Evolutionary conservation across 2,329 filamentous ascomycete species (phyloP).

Genomic region (Cordyceps cateniannulata): DNA sequence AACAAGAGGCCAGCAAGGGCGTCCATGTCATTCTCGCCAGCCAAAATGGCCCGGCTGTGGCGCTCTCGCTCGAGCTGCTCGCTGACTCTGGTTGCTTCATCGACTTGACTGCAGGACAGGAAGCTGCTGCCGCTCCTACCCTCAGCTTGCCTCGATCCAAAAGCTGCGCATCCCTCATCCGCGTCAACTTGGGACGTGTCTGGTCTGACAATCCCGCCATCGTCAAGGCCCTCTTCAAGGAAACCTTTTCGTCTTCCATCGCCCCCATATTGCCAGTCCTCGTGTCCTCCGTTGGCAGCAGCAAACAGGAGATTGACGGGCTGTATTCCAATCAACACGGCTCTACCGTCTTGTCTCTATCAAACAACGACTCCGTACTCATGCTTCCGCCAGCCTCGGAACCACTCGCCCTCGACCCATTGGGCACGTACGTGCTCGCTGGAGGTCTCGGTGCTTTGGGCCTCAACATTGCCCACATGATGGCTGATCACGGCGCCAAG

Average conservation of each 20-base stretch:
- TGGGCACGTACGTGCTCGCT: constrained; percentile 34
- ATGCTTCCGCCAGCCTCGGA: neutral
- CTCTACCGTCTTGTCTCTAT: neutral
- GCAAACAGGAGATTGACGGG: neutral
- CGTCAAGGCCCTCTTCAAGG: neutral
- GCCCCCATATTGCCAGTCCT: neutral
- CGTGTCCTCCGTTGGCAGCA: neutral
- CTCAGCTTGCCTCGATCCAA: neutral
- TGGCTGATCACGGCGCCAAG: constrained; percentile 37
- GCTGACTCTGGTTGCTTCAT: neutral
- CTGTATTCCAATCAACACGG: neutral
- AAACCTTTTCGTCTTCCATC: neutral
- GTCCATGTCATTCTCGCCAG: neutral
- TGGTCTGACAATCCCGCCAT: neutral
- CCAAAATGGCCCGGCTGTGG: neutral
- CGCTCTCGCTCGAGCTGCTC: neutral
- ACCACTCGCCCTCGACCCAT: neutral
- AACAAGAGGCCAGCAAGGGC: neutral
- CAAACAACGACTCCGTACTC: neutral
- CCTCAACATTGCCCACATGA: constrained; percentile 37
- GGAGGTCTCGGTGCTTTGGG: constrained; percentile 42
- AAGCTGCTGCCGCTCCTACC: neutral
- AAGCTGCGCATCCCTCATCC: constrained; percentile 6
- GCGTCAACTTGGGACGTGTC: neutral
- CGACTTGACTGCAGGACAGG: neutral